These are phyloP conservation scores for Termitomyces sp. DNA, from an alignment of 768 basidiomycete species.

Conservation along the genomic window DNA sequence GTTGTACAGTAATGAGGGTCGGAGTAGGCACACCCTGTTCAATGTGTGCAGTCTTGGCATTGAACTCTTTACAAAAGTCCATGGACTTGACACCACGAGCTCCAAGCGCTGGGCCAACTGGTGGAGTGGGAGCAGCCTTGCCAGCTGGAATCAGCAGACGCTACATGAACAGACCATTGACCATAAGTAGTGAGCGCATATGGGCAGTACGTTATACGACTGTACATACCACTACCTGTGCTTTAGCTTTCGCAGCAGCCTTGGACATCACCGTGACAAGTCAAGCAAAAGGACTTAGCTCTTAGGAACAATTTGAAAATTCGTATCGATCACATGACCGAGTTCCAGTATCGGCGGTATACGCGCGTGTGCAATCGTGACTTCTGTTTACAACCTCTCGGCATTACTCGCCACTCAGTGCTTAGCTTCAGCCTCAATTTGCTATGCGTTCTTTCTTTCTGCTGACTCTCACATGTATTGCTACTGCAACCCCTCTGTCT, in stretches of 20 bases:
- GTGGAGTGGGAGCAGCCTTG: constrained; percentile 94
- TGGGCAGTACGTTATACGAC: constrained; percentile 1
- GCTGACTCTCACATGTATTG: constrained; percentile 42
- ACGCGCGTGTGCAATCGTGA: too few relatives aligned
- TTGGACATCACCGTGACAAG: constrained; percentile 56
- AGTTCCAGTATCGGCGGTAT: too few relatives aligned
- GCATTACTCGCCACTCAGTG: not conserved
- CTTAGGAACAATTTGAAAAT: constrained; percentile 1
- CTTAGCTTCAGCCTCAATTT: constrained; percentile 1
- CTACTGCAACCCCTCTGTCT: constrained; percentile 37
- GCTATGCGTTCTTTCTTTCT: constrained; percentile 51
- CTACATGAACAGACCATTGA: constrained; percentile 32
- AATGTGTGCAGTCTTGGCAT: constrained; percentile 91
- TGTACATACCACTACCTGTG: constrained; percentile 71
- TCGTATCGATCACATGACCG: constrained; percentile 10
- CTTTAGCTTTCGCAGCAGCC: constrained; percentile 54
- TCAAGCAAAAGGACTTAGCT: not conserved
- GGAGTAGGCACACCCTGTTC: constrained; percentile 84
- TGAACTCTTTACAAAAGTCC: constrained; percentile 99
- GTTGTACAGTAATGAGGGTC: constrained; percentile 89
- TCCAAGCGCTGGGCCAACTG: constrained; percentile 95
- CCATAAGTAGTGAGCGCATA: constrained; percentile 12
- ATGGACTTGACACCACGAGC: constrained; percentile 98
- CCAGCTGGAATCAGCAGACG: constrained; percentile 88
- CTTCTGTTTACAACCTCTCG: too few relatives aligned